Base-by-base conservation (phyloP, 371 early-diverging fungal species). In the Syncephalastrum racemosum region DNA sequence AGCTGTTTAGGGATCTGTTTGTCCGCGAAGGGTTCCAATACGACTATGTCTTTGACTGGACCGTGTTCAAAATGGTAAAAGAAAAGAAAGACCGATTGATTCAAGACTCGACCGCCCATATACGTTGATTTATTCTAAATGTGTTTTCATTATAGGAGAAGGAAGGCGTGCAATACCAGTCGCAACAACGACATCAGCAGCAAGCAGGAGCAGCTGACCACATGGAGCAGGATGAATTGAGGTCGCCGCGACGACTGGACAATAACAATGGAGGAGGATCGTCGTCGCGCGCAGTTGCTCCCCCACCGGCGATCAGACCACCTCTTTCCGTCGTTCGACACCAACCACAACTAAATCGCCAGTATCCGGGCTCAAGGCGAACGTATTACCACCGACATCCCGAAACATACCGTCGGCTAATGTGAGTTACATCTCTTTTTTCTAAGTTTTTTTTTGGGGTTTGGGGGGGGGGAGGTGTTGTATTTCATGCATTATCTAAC, bases 21-120 rank as follows among this genome's bases (percentile, higher is more conserved):
- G 85, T 94, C 31, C 88, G 96, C 51, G 96, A 97, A 71, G 95
- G 93, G 23, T 94, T 82, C 71, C 88, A 88, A 65, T 96, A 96
- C 68, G 99, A 99, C 75, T 96, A 97, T 79, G 90, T 97, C 20
- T 99, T 96, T 75, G 99, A 99, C 79, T 99, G 99, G 99, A 94
- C 88, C 12, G 75, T 83, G 39, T 75, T 59, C 52, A 72, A 67
- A 60, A 39, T 62, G 56, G 72, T 68, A 63, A n/a, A n/a, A 59
- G 58, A 27, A 50, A 18, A 52, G 18, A 20, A 49, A 2, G 42
- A 8, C 4, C 6, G 18, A 40, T 40, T 40, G 48, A 41, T 31
- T 19, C 16, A 41, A 23, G 14, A 15, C 7, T 15, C 7, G 31
- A 41, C 40, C 46, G 22, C 14, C 8, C 15, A 16, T 39, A 15